phyloP scores from a whole-genome alignment of 768 basidiomycete genomes.

The Podaxis sp. region DNA sequence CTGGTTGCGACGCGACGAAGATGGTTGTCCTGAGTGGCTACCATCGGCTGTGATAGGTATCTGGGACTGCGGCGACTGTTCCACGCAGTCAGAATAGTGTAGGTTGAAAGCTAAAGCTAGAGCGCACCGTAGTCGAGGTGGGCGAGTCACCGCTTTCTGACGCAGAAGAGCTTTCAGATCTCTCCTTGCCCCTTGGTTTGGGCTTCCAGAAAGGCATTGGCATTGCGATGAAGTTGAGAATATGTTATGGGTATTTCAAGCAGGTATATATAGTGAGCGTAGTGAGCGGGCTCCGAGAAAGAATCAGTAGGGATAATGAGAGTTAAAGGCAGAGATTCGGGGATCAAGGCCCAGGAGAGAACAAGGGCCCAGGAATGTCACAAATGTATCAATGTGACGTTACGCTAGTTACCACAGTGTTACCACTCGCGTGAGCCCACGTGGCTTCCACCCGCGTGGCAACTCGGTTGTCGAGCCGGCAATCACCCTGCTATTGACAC shows the following conservation, averaged over 20 bases:
- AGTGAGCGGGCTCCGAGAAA: background rate
- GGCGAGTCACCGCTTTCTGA: slow-evolving; percentile 15
- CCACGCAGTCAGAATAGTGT: background rate
- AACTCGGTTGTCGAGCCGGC: slow-evolving; percentile 14
- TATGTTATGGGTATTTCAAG: background rate
- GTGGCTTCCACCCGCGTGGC: slow-evolving; percentile 14
- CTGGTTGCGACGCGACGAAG: slow-evolving; percentile 11
- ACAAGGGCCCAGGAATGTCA: slow-evolving; percentile 12
- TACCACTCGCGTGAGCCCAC: slow-evolving; percentile 11
- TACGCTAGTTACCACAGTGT: slow-evolving; percentile 12
- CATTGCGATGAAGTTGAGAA: background rate
- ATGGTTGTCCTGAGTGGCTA: slow-evolving; percentile 5
- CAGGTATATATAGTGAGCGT: slow-evolving; percentile 2
- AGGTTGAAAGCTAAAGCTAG: background rate
- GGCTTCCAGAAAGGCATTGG: slow-evolving; percentile 7
- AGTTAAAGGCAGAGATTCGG: slow-evolving; percentile 7
- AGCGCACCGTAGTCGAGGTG: slow-evolving; percentile 9
- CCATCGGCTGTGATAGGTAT: background rate
- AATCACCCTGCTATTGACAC: slow-evolving; percentile 13
- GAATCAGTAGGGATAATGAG: slow-evolving; percentile 1
- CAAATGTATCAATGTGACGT: slow-evolving; percentile 14
- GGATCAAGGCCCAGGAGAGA: slow-evolving; percentile 11
- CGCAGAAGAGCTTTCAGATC: slow-evolving; percentile 8
- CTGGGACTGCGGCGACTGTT: slow-evolving; percentile 4
- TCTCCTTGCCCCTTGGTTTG: slow-evolving; percentile 2